phyloP scores from a whole-genome alignment of 2,329 filamentous ascomycete genomes.

The Nigrograna mackinnonii region DNA sequence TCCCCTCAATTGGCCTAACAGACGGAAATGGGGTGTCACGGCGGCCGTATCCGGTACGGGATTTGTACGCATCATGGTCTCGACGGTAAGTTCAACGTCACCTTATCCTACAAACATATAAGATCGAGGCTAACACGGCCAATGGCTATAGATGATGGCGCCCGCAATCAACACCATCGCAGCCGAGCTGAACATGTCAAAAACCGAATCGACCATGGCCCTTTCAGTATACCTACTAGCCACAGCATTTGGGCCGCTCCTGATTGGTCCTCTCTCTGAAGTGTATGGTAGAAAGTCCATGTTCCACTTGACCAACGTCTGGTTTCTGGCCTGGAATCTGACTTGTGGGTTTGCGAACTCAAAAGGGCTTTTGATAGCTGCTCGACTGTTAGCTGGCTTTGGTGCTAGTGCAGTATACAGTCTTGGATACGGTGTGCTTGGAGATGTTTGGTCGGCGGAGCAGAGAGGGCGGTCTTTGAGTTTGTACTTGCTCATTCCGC shows the following conservation, averaged over 20 bases:
- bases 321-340: constrained; percentile 29
- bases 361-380: constrained; percentile 24
- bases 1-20: constrained; percentile 1
- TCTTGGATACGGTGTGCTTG: constrained; percentile 3
- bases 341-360: constrained; percentile 25
- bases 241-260: constrained; percentile 27
- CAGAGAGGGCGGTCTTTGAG: constrained; percentile 19
- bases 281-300: constrained; percentile 26
- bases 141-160: too few relatives aligned
- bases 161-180: constrained; percentile 23
- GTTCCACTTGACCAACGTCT: constrained; percentile 21
- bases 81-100: too few relatives aligned
- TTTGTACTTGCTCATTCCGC: constrained; percentile 14
- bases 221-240: constrained; percentile 31
- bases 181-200: constrained; percentile 19
- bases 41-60: constrained; percentile 1
- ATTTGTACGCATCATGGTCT: constrained; percentile 33
- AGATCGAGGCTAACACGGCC: too few relatives aligned
- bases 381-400: constrained; percentile 23
- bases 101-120: too few relatives aligned
- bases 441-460: constrained; percentile 23
- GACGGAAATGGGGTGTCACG: constrained; percentile 1
- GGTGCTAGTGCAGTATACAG: constrained; percentile 13
- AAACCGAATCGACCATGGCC: constrained; percentile 23
- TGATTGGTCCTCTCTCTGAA: constrained; percentile 32